Conservation (phyloP, 176 grass and related monocot species). For the Carex cristatella region DNA sequence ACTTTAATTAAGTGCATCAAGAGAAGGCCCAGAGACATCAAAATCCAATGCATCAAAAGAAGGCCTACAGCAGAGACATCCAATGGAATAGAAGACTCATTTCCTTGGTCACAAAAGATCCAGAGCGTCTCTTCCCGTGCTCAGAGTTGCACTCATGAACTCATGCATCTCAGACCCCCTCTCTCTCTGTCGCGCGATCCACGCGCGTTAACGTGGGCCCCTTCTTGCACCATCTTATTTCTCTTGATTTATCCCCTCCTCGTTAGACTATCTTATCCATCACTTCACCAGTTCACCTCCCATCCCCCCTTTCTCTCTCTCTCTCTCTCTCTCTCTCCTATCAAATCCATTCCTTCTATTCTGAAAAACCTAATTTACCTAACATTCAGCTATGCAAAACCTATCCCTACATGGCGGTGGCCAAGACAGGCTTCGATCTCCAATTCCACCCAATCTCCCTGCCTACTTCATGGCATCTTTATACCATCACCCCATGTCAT, state of each 20-base stretch:
- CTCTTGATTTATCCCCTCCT: slow-evolving; percentile 22
- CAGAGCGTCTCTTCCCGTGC: neutral
- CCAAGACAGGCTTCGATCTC: slow-evolving; percentile 14
- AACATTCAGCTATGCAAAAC: slow-evolving; percentile 15
- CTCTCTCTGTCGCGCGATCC: slow-evolving; percentile 22
- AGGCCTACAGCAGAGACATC: neutral
- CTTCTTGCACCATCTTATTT: slow-evolving; percentile 9
- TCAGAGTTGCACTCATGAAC: slow-evolving; percentile 11
- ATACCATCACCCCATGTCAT: slow-evolving; percentile 5
- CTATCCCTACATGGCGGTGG: neutral
- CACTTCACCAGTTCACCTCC: neutral
- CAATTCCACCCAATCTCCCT: slow-evolving; percentile 15
- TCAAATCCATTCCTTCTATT: neutral
- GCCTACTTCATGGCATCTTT: slow-evolving; percentile 27
- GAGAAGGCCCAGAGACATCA: neutral
- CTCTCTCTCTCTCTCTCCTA: neutral
- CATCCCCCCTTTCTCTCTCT: neutral
- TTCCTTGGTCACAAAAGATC: neutral
- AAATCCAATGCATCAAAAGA: neutral
- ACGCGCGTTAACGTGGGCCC: slow-evolving; percentile 26
- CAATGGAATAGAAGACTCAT: neutral
- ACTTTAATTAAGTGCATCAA: neutral
- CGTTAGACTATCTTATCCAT: slow-evolving; percentile 22
- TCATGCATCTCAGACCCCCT: slow-evolving; percentile 7
- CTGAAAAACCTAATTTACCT: neutral